Base-by-base conservation (phyloP, 768 basidiomycete genomes). In the Agaricus sinodeliciosus region DNA sequence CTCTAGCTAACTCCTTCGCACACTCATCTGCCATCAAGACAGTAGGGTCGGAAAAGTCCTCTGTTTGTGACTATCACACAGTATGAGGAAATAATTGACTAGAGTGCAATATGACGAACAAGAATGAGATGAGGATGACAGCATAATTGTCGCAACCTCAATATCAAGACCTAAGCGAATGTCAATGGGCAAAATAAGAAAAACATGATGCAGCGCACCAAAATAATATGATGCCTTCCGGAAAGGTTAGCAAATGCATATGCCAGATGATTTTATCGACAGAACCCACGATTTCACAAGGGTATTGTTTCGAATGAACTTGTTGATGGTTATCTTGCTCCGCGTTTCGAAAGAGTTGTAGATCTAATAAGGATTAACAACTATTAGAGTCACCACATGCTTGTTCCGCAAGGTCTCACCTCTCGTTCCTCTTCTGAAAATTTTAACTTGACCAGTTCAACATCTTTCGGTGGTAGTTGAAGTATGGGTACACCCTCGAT, bases 71-170 rank as follows among this genome's bases (percentile, higher is more conserved):
- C 58, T 59, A 28, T 3, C 40, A 22, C n/a, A 31, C 27, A 13
- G 5, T 12, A 11, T 51, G 40, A 49, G 45, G 11, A 16, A 26
- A 16, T 11, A 11, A 36, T 7, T 7, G 25, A 28, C 9, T 4
- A 11, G 36, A 26, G 36, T n/a, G 41, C 55, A 15, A 15, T 60
- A 56, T 6, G 6, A 62, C 77, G 28, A 47, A 84, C 84, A 37
- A 87, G 70, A 39, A 87, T 81, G 4, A 90, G 77, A 59, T 82
- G 70, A 0, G 87, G 87, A 62, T 88, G 87, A 57, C 80, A 79
- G 60, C 84, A 87, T 0, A 90, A 67, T 60, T 90, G 88, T 4
- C 87, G 75, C 37, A 92, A 69, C 5, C 88, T 82, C 31, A 90
- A 72, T 16, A 91, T 84, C 77, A 90, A 75, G 19, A 87, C 81